Conservation (phyloP, 345 rosid species). For the Hibiscus mutabilis region DNA sequence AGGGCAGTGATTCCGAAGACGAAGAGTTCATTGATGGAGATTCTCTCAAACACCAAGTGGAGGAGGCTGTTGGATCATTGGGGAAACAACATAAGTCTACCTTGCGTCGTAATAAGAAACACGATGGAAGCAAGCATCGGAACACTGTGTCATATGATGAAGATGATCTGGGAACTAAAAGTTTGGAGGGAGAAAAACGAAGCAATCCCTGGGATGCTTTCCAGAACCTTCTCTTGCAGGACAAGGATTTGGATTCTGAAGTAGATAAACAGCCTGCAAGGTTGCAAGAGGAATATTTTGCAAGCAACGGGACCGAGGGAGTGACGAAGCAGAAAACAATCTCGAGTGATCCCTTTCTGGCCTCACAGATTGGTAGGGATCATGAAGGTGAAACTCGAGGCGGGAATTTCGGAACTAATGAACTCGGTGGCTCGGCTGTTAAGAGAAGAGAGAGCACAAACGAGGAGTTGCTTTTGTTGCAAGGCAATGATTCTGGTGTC, state of each 20-base stretch:
- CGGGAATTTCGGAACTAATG: constrained; percentile 39
- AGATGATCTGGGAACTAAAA: constrained; percentile 27
- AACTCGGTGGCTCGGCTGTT: constrained; percentile 25
- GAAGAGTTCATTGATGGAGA: constrained; percentile 58
- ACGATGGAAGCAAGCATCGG: constrained; percentile 28
- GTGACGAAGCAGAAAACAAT: constrained; percentile 33
- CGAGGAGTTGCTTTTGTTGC: constrained; percentile 48
- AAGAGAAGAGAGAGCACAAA: constrained; percentile 37
- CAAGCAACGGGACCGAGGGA: constrained; percentile 29
- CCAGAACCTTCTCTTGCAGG: constrained; percentile 72
- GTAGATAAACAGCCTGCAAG: constrained; percentile 22
- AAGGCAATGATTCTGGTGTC: constrained; percentile 30
- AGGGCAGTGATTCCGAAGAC: constrained; percentile 46
- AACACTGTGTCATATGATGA: constrained; percentile 21
- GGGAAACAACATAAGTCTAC: constrained; percentile 53
- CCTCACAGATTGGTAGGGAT: constrained; percentile 29
- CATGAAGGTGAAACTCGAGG: constrained; percentile 28
- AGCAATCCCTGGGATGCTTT: constrained; percentile 78
- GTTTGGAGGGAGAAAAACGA: constrained; percentile 34
- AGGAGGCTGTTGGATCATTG: constrained; percentile 77
- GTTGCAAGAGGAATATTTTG: constrained; percentile 27
- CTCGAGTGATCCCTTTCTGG: constrained; percentile 56
- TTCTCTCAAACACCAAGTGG: constrained; percentile 70
- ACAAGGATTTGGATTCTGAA: constrained; percentile 35
- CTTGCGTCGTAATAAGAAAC: constrained; percentile 46